Evolutionary conservation across 768 basidiomycete genomes (phyloP).

Genomic region (Macrolepiota albuminosa): DNA sequence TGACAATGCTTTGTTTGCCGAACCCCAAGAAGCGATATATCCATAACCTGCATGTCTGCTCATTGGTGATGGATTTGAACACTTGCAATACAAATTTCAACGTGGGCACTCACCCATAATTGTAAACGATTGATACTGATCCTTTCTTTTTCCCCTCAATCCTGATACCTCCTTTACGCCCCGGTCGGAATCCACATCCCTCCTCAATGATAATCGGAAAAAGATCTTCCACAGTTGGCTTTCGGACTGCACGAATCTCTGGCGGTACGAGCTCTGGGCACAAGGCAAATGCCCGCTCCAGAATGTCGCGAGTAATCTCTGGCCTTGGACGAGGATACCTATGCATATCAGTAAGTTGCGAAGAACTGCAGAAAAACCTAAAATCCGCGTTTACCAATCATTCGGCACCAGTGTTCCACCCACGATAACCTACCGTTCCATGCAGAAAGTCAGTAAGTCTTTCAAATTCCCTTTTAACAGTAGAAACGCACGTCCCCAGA

Average conservation of each 20-base stretch:
- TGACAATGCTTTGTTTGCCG: conserved; percentile 43
- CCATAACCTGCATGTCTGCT: conserved; percentile 58
- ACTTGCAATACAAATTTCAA: background rate
- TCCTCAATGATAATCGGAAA: conserved; percentile 45
- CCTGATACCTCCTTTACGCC: conserved; percentile 52
- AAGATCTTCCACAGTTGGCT: conserved; percentile 46
- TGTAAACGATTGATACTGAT: conserved; percentile 49
- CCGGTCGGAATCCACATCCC: conserved; percentile 52
- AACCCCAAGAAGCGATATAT: conserved; percentile 64
- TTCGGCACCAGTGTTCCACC: conserved; percentile 54
- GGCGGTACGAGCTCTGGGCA: conserved; percentile 48
- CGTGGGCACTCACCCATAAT: conserved; percentile 50
- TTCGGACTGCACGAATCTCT: conserved; percentile 32
- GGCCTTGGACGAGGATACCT: conserved; percentile 58
- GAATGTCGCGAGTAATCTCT: conserved; percentile 53
- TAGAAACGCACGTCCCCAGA: conserved; percentile 40
- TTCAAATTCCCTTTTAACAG: background rate
- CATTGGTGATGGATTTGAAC: background rate
- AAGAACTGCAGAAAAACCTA: background rate
- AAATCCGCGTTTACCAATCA: conserved; percentile 45
- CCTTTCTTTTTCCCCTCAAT: conserved; percentile 38
- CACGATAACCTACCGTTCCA: conserved; percentile 36
- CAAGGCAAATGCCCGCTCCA: conserved; percentile 41
- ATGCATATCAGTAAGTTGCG: background rate
- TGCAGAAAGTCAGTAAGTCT: background rate